A percentile compares a stretch with the other conserved stretches of the same genome.
Evolutionary conservation across 148 eudicot species (phyloP).

Genomic region (Chenopodium berlandieri): DNA sequence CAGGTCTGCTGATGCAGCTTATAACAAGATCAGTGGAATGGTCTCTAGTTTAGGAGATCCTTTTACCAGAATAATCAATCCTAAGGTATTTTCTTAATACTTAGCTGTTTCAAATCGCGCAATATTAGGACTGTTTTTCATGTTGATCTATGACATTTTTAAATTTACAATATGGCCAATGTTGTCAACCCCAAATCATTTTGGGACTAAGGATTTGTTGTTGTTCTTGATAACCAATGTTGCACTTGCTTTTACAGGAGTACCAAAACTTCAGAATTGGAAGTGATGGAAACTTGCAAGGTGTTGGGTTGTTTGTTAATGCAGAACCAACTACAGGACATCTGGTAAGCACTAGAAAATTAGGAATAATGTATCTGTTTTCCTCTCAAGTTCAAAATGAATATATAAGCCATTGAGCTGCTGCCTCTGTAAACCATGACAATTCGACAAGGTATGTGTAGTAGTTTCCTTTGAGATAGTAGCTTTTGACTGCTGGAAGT

Average conservation of each 20-base stretch:
- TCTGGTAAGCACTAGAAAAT: slow-evolving; percentile 49
- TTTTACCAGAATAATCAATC: slow-evolving; percentile 85
- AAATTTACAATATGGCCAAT: neutral
- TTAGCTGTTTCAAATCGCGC: neutral
- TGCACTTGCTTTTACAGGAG: slow-evolving; percentile 45
- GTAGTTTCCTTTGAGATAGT: neutral
- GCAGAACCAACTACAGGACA: slow-evolving; percentile 77
- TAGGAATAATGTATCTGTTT: neutral
- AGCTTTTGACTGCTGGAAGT: neutral
- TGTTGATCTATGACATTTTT: neutral
- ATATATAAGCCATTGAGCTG: too few species aligned
- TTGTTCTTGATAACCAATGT: neutral
- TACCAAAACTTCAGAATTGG: slow-evolving; percentile 93
- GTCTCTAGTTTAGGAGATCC: slow-evolving; percentile 96
- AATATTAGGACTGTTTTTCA: neutral
- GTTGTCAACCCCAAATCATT: too few species aligned
- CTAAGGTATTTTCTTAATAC: slow-evolving; percentile 51
- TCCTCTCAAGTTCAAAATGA: neutral
- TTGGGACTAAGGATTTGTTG: too few species aligned
- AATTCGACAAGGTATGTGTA: neutral
- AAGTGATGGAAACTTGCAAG: slow-evolving; percentile 94
- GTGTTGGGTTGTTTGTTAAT: slow-evolving; percentile 87
- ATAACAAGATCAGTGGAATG: slow-evolving; percentile 77
- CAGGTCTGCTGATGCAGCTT: slow-evolving; percentile 93
- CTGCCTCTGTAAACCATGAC: neutral